Percentiles rank a stretch among this genome's conserved stretches.
These are phyloP conservation scores for Rhodocollybia butyracea DNA, from an alignment of 768 basidiomycete genomes.

Conservation along the genomic window DNA sequence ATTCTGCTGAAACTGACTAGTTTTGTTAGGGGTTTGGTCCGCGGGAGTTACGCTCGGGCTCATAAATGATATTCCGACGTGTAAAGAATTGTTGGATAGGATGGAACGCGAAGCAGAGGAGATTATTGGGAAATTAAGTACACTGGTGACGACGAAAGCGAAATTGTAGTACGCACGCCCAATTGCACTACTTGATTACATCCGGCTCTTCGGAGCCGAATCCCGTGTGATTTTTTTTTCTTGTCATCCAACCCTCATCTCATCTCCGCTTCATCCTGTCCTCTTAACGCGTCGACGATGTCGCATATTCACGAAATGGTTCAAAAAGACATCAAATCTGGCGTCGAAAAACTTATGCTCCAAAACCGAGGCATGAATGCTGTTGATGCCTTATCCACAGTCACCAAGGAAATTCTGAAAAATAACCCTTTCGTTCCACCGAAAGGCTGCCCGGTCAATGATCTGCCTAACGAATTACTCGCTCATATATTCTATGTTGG, in stretches of 20 bases:
- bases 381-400: conserved; percentile 29
- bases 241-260: too few relatives aligned
- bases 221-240: too few relatives aligned
- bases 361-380: conserved; percentile 25
- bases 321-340: not conserved
- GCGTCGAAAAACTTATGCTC: not conserved
- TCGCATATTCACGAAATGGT: conserved; percentile 1
- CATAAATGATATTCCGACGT: conserved; percentile 84
- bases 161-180: conserved; percentile 38
- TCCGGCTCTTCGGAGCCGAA: not conserved
- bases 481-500: conserved; percentile 54
- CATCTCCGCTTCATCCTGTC: not conserved
- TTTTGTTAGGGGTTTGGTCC: too few relatives aligned
- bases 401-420: conserved; percentile 32
- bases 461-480: conserved; percentile 54
- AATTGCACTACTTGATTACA: too few relatives aligned
- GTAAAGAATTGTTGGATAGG: conserved; percentile 61
- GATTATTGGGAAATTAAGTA: conserved; percentile 49
- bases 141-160: conserved; percentile 27
- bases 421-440: conserved; percentile 51
- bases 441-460: conserved; percentile 44
- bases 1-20: too few relatives aligned
- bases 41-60: conserved; percentile 64
- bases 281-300: not conserved
- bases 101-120: conserved; percentile 77